Percentiles rank a stretch among this genome's conserved stretches.
These are phyloP conservation scores for Acer campestre DNA, from an alignment of 345 rosid species.

Conservation along the genomic window DNA sequence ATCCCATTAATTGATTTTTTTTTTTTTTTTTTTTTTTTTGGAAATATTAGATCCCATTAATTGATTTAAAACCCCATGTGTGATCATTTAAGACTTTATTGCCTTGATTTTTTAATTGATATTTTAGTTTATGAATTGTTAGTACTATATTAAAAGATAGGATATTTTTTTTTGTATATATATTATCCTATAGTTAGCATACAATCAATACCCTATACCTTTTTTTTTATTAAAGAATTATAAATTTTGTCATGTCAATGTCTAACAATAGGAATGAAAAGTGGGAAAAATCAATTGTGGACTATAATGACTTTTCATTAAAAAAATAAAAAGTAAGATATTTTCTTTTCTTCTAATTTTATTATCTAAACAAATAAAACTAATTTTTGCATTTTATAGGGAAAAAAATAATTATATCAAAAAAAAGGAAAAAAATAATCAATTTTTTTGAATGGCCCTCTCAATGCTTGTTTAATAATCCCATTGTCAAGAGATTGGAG, in stretches of 20 bases:
- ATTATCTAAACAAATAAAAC: no score
- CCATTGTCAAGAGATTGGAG: conserved; percentile 56
- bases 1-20: no score
- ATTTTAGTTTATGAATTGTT: no score
- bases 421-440: not conserved
- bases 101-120: not conserved
- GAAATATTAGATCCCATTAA: not conserved
- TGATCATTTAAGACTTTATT: not conserved
- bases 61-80: not conserved
- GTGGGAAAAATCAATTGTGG: not conserved
- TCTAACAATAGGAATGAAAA: not conserved
- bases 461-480: not conserved
- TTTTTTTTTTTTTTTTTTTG: no score
- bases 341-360: no score
- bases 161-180: no score
- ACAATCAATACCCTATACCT: not conserved
- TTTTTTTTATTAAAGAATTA: not conserved
- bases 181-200: not conserved
- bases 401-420: no score
- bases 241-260: not conserved
- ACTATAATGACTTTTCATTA: not conserved
- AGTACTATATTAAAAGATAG: no score
- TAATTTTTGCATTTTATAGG: no score
- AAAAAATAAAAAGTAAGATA: no score
- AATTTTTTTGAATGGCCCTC: not conserved